Base-by-base conservation (phyloP, 2,329 filamentous ascomycete genomes). In the Claviceps purpurea region DNA sequence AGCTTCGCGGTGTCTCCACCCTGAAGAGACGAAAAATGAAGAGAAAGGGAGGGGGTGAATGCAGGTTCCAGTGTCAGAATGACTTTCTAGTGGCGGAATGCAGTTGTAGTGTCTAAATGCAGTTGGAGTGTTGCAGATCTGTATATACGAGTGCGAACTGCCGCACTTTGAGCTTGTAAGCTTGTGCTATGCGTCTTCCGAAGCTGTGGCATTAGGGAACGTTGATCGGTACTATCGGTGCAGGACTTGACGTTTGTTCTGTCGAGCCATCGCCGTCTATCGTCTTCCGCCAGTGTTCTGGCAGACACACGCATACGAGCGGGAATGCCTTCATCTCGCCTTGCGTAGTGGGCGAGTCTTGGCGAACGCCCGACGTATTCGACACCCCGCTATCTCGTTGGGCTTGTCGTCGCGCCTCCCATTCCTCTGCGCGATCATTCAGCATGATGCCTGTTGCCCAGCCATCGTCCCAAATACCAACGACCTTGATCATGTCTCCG, bases 391-490 rank as follows among this genome's bases (percentile, higher is more conserved):
- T 97, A 68, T 98, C 93, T 56, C 93, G 81, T 64, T 95, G 89
- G 38, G 82, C 73, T 61, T 87, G 83, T 61, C 81, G 79, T 57
- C 84, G 78, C 44, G 78, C 77, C 60, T 95, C 87, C 82, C 89
- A 96, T 57, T 96, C 88, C 55, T 97, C 91, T 2, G 89, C 89
- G 52, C 81, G 78, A 61, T 95, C 87, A 51, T 84, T 77, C 52
- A 95, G 72, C 64, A 94, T 77, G 52, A 96, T 78, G 61, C 93
- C 93, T 1, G 93, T 98, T 11, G 93, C 93, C 93, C 93, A 98
- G 47, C 93, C 93, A 65, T 98, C 93, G 62, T 98, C 93, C 93
- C 93, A 98, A 59, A 98, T 98, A 56, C 93, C 93, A 37, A 97
- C 85, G 14, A 98, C 84, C 71, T 96, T 97, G 62, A 98, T 78